phyloP scores from a whole-genome alignment of 2,329 filamentous ascomycete species.

The Aspergillus sp. region DNA sequence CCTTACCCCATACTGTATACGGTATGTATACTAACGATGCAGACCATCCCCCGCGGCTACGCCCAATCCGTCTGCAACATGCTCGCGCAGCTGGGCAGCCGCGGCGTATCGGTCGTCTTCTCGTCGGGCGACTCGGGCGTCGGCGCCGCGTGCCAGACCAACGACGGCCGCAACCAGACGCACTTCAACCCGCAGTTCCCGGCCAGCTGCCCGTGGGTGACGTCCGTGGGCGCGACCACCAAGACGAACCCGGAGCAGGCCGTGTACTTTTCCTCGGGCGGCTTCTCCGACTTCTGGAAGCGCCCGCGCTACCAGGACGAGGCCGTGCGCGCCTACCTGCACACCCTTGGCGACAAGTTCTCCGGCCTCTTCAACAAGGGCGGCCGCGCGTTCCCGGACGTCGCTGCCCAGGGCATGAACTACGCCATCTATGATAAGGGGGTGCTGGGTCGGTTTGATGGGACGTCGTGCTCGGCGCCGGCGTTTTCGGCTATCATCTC shows the following conservation, averaged over 20 bases:
- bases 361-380: slow-evolving; percentile 31
- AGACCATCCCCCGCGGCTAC: slow-evolving; percentile 37
- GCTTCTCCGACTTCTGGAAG: slow-evolving; percentile 40
- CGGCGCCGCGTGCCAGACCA: slow-evolving; percentile 33
- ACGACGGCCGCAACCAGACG: slow-evolving; percentile 34
- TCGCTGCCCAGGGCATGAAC: slow-evolving; percentile 37
- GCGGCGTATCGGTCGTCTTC: slow-evolving; percentile 50
- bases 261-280: slow-evolving; percentile 42
- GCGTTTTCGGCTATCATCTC: slow-evolving; percentile 59
- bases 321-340: slow-evolving; percentile 37
- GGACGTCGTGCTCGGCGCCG: slow-evolving; percentile 55
- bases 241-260: slow-evolving; percentile 38
- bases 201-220: slow-evolving; percentile 38
- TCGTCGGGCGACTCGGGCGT: slow-evolving; percentile 52
- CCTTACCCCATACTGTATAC: too few relatives aligned
- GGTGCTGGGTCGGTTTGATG: slow-evolving; percentile 27
- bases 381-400: slow-evolving; percentile 43
- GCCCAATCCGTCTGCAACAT: slow-evolving; percentile 42
- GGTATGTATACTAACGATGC: neutral
- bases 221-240: slow-evolving; percentile 43
- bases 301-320: slow-evolving; percentile 33
- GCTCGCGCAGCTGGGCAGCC: slow-evolving; percentile 51
- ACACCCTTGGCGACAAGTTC: slow-evolving; percentile 24
- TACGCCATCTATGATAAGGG: slow-evolving; percentile 35
- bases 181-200: slow-evolving; percentile 46